Base-by-base conservation (phyloP, 2,329 filamentous ascomycete species). In the Sarocladiaceae sp. region DNA sequence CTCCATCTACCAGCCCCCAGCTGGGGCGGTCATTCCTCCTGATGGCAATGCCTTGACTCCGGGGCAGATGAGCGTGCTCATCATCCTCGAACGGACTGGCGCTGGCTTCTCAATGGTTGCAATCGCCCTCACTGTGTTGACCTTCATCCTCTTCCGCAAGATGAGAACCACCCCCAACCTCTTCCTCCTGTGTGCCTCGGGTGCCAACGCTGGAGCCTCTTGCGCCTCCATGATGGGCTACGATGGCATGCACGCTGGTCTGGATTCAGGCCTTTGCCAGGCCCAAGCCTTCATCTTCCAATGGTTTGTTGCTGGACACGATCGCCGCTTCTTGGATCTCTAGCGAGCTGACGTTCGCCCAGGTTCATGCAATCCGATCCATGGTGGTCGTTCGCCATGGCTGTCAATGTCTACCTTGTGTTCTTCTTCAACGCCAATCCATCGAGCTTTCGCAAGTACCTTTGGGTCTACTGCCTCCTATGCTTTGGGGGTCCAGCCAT, bases 301-400 rank as follows among this genome's bases (percentile, higher is more conserved):
- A 59, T 81, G 85, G 65, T 86, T 74, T 55, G 81, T 60, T 32
- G 13, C 5, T 16, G 7, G 13, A 18, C 10, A 20, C 6, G 9
- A 24, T 11, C 16, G 23, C 24, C 29, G 15, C n/a, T 24, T 33
- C 6, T 7, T 15, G 31, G n/a, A 18, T 11, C 5, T 18, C 3
- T 10, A 20, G 9, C 15, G 9, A 23, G 16, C 33, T 46, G 12
- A 33, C 40, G 6, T 19, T 26, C 4, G 21, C 6, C 12, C 33
- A 87, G 82, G 78, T 88, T 87, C 60, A 84, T 85, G 76, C 82
- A 83, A 52, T 82, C 82, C 3, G 83, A 87, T 61, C 79, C 82
- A 1, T 74, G 84, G 65, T 89, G 82, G 84, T 85, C 83, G 0
- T 78, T 88, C 52, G 83, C 83, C 49, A 91, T 91, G 85, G 84